These are phyloP conservation scores for Triangularia setosa DNA, from an alignment of 2,329 filamentous ascomycete genomes.

Conservation along the genomic window DNA sequence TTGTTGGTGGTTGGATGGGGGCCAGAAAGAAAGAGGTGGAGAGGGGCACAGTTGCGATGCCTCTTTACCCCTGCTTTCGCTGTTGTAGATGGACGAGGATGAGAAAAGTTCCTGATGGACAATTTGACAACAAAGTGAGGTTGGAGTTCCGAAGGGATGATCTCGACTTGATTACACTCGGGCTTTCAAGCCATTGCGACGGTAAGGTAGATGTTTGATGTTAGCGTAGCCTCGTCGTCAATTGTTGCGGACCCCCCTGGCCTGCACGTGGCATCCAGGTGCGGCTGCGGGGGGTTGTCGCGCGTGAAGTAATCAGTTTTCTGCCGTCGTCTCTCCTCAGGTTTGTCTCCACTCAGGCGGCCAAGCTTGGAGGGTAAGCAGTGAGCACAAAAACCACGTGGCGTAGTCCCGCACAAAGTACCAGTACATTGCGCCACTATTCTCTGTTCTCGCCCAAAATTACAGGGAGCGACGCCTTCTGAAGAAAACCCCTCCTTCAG, in stretches of 20 bases:
- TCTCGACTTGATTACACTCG: not conserved
- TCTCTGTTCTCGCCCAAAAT: not conserved
- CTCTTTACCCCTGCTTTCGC: not conserved
- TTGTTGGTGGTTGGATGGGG: not conserved
- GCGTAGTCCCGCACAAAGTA: constrained; percentile 16
- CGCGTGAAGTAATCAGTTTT: not conserved
- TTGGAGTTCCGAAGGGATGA: not conserved
- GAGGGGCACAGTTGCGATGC: not conserved
- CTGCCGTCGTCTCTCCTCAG: not conserved
- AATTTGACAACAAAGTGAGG: not conserved
- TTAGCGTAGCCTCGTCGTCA: constrained; percentile 1
- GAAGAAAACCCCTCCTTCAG: not conserved
- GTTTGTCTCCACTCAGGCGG: constrained; percentile 1
- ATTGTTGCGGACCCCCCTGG: constrained; percentile 16
- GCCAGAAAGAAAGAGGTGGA: not conserved
- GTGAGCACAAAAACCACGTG: constrained; percentile 15
- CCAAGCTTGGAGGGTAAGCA: not conserved
- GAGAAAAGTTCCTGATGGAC: not conserved
- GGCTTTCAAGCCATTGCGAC: not conserved
- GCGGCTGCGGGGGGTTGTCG: not conserved
- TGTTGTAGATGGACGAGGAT: not conserved
- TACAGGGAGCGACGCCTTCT: not conserved
- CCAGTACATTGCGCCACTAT: constrained; percentile 7
- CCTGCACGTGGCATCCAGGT: constrained; percentile 12
- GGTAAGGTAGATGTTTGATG: not conserved